Evolutionary conservation across 441 rosid genomes (phyloP).

Genomic region (Erodium trifolium): DNA sequence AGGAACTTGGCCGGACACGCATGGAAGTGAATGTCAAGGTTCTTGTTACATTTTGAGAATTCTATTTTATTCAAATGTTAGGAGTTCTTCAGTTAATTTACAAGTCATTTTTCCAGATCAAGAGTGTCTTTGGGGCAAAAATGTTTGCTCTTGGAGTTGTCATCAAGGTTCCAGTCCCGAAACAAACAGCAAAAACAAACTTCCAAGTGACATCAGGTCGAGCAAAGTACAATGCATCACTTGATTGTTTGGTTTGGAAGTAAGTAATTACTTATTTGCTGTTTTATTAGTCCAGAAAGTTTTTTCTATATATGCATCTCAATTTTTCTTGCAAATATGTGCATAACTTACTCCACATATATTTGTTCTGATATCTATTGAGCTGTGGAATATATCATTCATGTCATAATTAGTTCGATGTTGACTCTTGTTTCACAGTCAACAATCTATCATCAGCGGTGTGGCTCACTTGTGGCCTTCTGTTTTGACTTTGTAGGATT

Average conservation of each 20-base stretch:
- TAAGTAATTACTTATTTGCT: no score
- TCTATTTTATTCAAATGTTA: conserved; percentile 6
- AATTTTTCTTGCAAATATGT: no score
- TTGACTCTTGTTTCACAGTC: no score
- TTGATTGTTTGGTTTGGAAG: conserved; percentile 45
- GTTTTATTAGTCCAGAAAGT: no score
- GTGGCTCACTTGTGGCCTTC: conserved; percentile 9
- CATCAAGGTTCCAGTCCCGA: conserved; percentile 91
- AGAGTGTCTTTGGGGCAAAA: conserved; percentile 97
- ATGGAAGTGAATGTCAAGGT: conserved; percentile 94
- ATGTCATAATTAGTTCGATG: no score
- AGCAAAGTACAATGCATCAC: conserved; percentile 89
- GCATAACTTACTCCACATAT: no score
- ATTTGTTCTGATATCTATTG: no score
- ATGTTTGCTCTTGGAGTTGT: conserved; percentile 98
- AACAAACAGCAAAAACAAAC: conserved; percentile 96
- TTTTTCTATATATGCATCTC: no score
- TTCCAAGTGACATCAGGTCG: conserved; percentile 94
- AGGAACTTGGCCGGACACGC: conserved; percentile 95
- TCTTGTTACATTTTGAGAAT: conserved; percentile 19
- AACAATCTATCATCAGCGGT: no score
- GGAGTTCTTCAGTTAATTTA: conserved; percentile 18
- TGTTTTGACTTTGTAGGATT: conserved; percentile 45
- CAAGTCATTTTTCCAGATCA: conserved; percentile 47
- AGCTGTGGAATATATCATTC: no score